Percentiles rank a stretch among this genome's conserved stretches.
These are phyloP conservation scores for Pezicula radicicola DNA, from an alignment of 2,329 filamentous ascomycete species.

Conservation along the genomic window DNA sequence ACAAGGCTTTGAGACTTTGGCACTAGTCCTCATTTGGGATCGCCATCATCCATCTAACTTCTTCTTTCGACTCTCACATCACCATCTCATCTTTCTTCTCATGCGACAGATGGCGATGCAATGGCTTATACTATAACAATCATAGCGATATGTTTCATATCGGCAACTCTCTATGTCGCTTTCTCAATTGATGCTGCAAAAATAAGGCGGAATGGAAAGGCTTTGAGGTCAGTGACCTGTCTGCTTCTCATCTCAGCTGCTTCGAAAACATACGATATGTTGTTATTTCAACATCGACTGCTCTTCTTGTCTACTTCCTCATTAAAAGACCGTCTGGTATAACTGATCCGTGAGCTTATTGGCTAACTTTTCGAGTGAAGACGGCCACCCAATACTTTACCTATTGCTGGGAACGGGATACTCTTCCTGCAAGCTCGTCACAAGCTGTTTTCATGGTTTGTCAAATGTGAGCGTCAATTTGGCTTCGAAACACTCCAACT, in stretches of 20 bases:
- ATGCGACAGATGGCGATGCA: neutral
- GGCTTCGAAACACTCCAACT: slow-evolving; percentile 61
- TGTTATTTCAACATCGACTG: neutral
- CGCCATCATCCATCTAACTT: neutral
- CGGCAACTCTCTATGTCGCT: slow-evolving; percentile 2
- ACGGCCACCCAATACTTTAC: slow-evolving; percentile 32
- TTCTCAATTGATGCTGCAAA: slow-evolving; percentile 16
- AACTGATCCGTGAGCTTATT: no score
- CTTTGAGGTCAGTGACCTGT: slow-evolving; percentile 20
- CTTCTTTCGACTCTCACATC: neutral
- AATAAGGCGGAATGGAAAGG: slow-evolving; percentile 23
- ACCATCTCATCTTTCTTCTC: neutral
- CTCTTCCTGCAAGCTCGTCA: slow-evolving; percentile 58
- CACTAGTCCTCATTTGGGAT: no score
- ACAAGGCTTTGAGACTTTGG: neutral
- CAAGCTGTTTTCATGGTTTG: slow-evolving; percentile 61
- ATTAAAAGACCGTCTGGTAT: neutral
- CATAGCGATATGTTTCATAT: slow-evolving; percentile 8
- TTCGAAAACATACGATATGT: neutral
- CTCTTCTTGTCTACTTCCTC: neutral
- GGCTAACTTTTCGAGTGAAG: slow-evolving; percentile 15
- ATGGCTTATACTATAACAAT: slow-evolving; percentile 20
- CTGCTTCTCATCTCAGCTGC: neutral
- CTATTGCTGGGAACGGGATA: slow-evolving; percentile 58
- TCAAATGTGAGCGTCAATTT: slow-evolving; percentile 51